Conservation (phyloP, 2,329 filamentous ascomycete species). For the Calonectria crousiana region DNA sequence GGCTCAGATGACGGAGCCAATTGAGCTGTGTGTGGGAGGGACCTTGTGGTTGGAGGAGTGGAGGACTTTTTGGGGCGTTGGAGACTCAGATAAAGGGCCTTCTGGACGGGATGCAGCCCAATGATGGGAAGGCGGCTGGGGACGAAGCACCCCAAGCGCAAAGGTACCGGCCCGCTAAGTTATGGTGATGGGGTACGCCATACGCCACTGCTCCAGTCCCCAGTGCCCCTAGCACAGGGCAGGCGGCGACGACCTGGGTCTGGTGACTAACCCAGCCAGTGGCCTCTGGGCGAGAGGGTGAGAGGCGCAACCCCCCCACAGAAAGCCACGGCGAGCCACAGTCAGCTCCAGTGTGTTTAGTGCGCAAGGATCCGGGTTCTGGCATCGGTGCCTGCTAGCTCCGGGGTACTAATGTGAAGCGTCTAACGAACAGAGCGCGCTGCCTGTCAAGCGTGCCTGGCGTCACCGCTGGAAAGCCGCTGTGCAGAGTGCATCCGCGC, state of each 20-base stretch:
- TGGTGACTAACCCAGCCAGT: constrained; percentile 5
- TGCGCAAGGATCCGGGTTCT: background rate
- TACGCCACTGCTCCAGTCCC: constrained; percentile 2
- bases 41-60: constrained; percentile 28
- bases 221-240: constrained; percentile 9
- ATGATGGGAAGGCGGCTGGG: background rate
- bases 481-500: background rate
- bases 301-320: background rate
- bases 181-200: background rate
- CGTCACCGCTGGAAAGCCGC: constrained; percentile 2
- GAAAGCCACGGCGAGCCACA: background rate
- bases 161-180: constrained; percentile 9
- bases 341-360: background rate
- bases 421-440: background rate
- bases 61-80: constrained; percentile 14
- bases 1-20: constrained; percentile 24
- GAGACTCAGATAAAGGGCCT: constrained; percentile 22
- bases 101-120: background rate
- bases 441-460: background rate
- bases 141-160: constrained; percentile 2
- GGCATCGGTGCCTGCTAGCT: constrained; percentile 1
- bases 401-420: constrained; percentile 10
- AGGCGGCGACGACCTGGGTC: constrained; percentile 6
- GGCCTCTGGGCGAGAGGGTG: background rate
- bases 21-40: constrained; percentile 23